Percentiles rank a stretch among this genome's conserved stretches.
Evolutionary conservation across 2,329 filamentous ascomycete genomes (phyloP).

Genomic region (Epichloe sp.): DNA sequence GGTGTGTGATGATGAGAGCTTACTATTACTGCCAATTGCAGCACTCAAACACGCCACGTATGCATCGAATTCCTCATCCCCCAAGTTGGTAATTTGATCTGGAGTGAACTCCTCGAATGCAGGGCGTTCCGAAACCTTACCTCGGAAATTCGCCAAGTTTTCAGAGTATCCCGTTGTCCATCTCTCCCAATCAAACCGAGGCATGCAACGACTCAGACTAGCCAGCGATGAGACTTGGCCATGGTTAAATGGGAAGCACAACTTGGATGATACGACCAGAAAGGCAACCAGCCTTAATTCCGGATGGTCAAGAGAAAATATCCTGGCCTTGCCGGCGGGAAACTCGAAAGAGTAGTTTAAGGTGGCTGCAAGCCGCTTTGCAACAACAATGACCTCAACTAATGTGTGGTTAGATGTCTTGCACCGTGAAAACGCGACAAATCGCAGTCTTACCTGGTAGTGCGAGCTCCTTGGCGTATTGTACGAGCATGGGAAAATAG

Average conservation of each 20-base stretch:
- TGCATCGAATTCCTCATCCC: constrained; percentile 43
- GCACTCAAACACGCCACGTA: constrained; percentile 40
- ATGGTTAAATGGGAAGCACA: constrained; percentile 63
- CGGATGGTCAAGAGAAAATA: constrained; percentile 47
- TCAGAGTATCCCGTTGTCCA: constrained; percentile 46
- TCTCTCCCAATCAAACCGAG: constrained; percentile 51
- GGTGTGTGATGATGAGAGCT: constrained; percentile 1
- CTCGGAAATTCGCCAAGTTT: constrained; percentile 7
- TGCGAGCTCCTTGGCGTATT: constrained; percentile 57
- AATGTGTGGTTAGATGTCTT: constrained; percentile 15
- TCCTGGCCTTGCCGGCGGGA: constrained; percentile 30
- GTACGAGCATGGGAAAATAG: constrained; percentile 50
- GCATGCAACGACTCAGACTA: constrained; percentile 3
- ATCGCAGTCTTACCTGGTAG: constrained; percentile 50
- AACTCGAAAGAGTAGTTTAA: constrained; percentile 43
- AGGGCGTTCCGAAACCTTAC: constrained; percentile 5
- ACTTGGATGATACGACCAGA: constrained; percentile 63
- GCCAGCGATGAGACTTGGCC: constrained; percentile 25
- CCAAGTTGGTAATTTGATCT: constrained; percentile 49
- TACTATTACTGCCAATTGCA: constrained; percentile 21
- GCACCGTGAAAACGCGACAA: neutral
- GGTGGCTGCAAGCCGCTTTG: constrained; percentile 30
- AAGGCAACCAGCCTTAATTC: constrained; percentile 62
- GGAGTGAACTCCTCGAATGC: constrained; percentile 44
- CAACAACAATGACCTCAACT: constrained; percentile 38